Conservation (phyloP, 495 filamentous ascomycete species). For the Tuber umbilicatum region DNA sequence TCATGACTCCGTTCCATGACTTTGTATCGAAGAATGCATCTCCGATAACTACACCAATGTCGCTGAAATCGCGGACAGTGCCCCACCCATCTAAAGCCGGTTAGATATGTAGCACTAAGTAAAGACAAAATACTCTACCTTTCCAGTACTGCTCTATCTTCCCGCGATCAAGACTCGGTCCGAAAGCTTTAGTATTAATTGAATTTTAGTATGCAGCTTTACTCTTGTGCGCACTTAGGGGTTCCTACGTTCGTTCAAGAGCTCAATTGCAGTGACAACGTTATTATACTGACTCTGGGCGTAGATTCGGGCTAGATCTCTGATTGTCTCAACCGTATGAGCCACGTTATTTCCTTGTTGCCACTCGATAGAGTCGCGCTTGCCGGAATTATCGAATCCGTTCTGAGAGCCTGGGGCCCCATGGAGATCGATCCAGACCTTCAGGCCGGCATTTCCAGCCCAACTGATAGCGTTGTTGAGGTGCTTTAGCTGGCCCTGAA, state of each 20-base stretch:
- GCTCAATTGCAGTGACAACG: slow-evolving; percentile 63
- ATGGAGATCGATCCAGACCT: slow-evolving; percentile 65
- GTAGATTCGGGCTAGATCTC: slow-evolving; percentile 57
- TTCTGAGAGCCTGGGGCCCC: slow-evolving; percentile 76
- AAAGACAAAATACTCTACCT: background rate
- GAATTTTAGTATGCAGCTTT: background rate
- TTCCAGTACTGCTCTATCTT: slow-evolving; percentile 59
- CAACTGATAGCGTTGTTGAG: slow-evolving; percentile 63
- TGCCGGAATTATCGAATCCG: slow-evolving; percentile 71
- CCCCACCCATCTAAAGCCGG: slow-evolving; percentile 49
- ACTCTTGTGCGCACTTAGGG: background rate
- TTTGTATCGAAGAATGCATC: slow-evolving; percentile 61
- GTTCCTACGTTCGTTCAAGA: slow-evolving; percentile 60
- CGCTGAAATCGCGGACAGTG: slow-evolving; percentile 52
- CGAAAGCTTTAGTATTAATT: slow-evolving; percentile 46
- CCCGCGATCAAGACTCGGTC: slow-evolving; percentile 48
- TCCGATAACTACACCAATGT: slow-evolving; percentile 55
- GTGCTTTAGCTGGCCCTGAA: slow-evolving; percentile 62
- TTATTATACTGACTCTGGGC: slow-evolving; percentile 49
- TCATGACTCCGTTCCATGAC: slow-evolving; percentile 70
- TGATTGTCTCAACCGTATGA: slow-evolving; percentile 54
- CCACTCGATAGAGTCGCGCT: slow-evolving; percentile 61
- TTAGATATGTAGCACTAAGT: background rate
- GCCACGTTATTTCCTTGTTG: slow-evolving; percentile 53
- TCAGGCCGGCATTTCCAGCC: slow-evolving; percentile 58